Conservation (phyloP, 192 early-diverging fungal species). For the Umbelopsis ramanniana region DNA sequence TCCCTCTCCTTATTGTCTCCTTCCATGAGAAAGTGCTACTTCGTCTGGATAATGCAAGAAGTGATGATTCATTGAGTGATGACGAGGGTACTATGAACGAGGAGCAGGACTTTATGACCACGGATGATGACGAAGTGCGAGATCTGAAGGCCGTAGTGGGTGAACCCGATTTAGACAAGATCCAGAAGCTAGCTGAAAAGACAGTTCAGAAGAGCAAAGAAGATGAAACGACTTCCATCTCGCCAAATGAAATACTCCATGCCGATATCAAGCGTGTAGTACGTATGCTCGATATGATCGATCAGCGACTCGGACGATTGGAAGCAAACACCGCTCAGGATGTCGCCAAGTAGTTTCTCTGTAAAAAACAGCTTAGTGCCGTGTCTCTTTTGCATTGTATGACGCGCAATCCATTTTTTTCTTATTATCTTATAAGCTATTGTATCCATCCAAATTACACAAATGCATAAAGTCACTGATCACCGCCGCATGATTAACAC, state of each 20-base stretch:
- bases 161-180: not conserved
- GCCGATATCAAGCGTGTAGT: constrained; percentile 4
- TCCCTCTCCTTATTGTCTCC: constrained; percentile 6
- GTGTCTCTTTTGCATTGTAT: not conserved
- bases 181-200: not conserved
- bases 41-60: not conserved
- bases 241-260: not conserved
- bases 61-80: constrained; percentile 4
- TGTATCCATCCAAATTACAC: not conserved
- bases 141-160: not conserved
- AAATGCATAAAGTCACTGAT: not conserved
- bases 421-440: not conserved
- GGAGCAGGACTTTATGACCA: constrained; percentile 5
- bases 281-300: not conserved
- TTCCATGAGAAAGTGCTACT: constrained; percentile 3
- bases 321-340: not conserved
- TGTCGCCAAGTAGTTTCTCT: not conserved
- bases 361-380: too few relatives aligned
- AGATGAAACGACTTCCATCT: not conserved
- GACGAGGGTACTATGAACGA: constrained; percentile 8
- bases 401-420: not conserved
- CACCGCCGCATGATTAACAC: too few relatives aligned
- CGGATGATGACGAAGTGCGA: not conserved
- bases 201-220: not conserved
- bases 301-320: not conserved